phyloP scores from a whole-genome alignment of 768 basidiomycete species.

The Astraeus odoratus region DNA sequence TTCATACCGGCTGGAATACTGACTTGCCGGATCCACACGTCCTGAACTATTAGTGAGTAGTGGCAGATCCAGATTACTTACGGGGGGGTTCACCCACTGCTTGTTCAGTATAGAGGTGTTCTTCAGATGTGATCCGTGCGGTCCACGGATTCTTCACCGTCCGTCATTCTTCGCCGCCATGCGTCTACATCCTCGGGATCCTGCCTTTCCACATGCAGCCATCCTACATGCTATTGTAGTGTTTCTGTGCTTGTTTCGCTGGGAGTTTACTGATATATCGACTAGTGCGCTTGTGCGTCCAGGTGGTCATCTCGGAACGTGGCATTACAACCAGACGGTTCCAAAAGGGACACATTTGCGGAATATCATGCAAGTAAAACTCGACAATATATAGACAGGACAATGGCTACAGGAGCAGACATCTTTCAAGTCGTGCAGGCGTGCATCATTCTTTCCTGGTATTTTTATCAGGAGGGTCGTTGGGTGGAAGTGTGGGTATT shows the following conservation, averaged over 20 bases:
- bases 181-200: conserved; percentile 72
- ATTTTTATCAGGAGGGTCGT: conserved; percentile 84
- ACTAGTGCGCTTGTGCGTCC: conserved; percentile 74
- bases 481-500: conserved; percentile 93
- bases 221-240: conserved; percentile 86
- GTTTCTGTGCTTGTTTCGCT: conserved; percentile 6
- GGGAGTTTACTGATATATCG: conserved; percentile 7
- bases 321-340: conserved; percentile 63
- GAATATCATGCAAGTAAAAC: conserved; percentile 85
- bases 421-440: conserved; percentile 86
- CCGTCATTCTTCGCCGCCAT: conserved; percentile 76
- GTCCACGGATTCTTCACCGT: conserved; percentile 76
- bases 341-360: conserved; percentile 76
- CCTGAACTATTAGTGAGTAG: conserved; percentile 69
- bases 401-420: conserved; percentile 84
- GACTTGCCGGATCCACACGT: conserved; percentile 73
- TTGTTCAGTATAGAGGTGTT: conserved; percentile 69
- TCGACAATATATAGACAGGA: conserved; percentile 81
- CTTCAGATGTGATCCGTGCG: conserved; percentile 84
- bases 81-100: conserved; percentile 8
- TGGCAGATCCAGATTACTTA: conserved; percentile 5
- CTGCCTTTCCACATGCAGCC: conserved; percentile 82
- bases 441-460: conserved; percentile 82
- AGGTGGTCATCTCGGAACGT: conserved; percentile 73
- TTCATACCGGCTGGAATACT: conserved; percentile 78